These are phyloP conservation scores for Neoscytalidium dimidiatum DNA, from an alignment of 2,329 filamentous ascomycete genomes.

Conservation along the genomic window DNA sequence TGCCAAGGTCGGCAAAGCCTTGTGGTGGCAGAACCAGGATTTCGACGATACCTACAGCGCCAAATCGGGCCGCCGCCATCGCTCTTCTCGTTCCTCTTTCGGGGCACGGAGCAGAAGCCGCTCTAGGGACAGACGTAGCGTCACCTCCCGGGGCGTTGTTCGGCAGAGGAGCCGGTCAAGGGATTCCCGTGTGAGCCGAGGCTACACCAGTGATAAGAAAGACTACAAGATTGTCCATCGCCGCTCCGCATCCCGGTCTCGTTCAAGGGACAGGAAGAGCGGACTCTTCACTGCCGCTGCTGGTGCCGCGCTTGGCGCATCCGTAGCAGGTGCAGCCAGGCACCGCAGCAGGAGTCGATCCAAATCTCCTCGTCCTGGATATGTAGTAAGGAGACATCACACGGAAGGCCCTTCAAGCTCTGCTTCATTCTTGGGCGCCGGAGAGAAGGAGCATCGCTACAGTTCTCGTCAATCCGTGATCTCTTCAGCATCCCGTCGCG, in stretches of 20 bases:
- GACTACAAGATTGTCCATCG: slow-evolving; percentile 37
- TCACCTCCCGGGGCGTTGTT: slow-evolving; percentile 47
- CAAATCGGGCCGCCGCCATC: slow-evolving; percentile 51
- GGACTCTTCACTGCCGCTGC: slow-evolving; percentile 39
- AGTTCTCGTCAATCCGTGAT: slow-evolving; percentile 10
- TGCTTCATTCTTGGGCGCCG: slow-evolving; percentile 12
- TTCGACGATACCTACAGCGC: slow-evolving; percentile 64
- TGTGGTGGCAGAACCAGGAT: slow-evolving; percentile 54
- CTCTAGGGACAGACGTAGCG: slow-evolving; percentile 44
- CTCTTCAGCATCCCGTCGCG: background rate
- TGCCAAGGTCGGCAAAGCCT: slow-evolving; percentile 53
- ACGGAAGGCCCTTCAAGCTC: slow-evolving; percentile 31
- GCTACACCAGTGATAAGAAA: slow-evolving; percentile 33
- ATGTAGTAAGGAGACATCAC: slow-evolving; percentile 32
- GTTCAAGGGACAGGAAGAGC: slow-evolving; percentile 39
- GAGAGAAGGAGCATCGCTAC: background rate
- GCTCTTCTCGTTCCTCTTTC: slow-evolving; percentile 33
- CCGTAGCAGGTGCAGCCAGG: slow-evolving; percentile 37
- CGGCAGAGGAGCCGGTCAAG: slow-evolving; percentile 40
- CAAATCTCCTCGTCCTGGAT: slow-evolving; percentile 32
- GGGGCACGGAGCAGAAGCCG: slow-evolving; percentile 36
- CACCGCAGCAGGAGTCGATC: slow-evolving; percentile 34
- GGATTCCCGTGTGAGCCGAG: slow-evolving; percentile 35
- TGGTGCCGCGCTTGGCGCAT: slow-evolving; percentile 41
- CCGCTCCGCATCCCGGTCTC: slow-evolving; percentile 45